phyloP scores from a whole-genome alignment of 345 rosid genomes.

The Sisymbrium altissimum region DNA sequence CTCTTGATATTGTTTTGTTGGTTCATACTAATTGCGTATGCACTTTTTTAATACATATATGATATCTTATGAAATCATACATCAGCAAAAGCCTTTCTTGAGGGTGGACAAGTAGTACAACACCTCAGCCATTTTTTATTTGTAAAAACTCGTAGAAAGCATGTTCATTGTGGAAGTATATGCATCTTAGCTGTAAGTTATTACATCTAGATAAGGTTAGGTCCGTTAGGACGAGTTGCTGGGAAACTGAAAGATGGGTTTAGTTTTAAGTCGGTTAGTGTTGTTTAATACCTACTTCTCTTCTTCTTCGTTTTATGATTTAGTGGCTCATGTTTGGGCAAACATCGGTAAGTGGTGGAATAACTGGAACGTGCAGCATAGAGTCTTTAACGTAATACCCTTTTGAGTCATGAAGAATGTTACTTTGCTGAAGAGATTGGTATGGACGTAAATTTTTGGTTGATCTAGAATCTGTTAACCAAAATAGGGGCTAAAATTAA shows the following conservation, averaged over 20 bases:
- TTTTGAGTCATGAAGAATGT: slow-evolving; percentile 8
- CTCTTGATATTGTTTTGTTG: slow-evolving; percentile 28
- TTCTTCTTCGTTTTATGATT: slow-evolving; percentile 17
- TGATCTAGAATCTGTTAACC: too few species aligned
- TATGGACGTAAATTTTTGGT: slow-evolving; percentile 22
- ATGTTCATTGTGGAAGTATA: slow-evolving; percentile 19
- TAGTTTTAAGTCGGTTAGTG: background rate
- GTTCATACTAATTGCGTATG: slow-evolving; percentile 29
- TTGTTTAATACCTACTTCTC: slow-evolving; percentile 13
- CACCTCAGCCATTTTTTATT: background rate
- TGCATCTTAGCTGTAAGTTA: background rate
- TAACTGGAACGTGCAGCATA: background rate
- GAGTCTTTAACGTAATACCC: background rate
- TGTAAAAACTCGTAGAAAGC: slow-evolving; percentile 12
- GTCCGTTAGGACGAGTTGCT: background rate
- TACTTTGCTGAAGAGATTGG: background rate
- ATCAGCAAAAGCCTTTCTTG: slow-evolving; percentile 25
- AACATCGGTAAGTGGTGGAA: background rate
- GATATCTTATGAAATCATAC: slow-evolving; percentile 26
- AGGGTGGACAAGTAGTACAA: slow-evolving; percentile 15
- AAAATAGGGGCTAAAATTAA: background rate
- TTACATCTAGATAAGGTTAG: slow-evolving; percentile 11
- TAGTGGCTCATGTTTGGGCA: slow-evolving; percentile 15
- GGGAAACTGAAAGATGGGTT: background rate
- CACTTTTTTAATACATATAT: slow-evolving; percentile 7